Base-by-base conservation (phyloP, 192 early-diverging fungal genomes). In the Coemansia sp. region DNA sequence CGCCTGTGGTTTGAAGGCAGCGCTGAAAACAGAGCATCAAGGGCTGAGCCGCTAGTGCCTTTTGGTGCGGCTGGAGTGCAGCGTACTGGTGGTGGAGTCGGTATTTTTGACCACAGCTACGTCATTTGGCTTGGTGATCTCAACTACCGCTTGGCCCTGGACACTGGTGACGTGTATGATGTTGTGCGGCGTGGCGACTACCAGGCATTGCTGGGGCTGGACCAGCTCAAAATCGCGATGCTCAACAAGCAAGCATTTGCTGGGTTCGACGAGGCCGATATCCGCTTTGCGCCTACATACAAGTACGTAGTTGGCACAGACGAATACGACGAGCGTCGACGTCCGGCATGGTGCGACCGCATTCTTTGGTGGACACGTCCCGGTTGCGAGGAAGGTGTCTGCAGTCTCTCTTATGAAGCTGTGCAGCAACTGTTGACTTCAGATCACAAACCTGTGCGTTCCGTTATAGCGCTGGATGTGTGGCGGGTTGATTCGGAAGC, bases 321-420 rank as follows among this genome's bases (percentile, higher is more conserved):
- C 37, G 70, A 53, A 8, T 97, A 85, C 60, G 94, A 99, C 60
- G 82, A 85, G 1, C 87, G 83, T 80, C 79, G 96, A 24, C 70
- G 85, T 4, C 96, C 96, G 13, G 84, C 92, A 2, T 99, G 93
- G 83, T 94, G 91, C 53, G 96, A 99, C 59, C 85, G 96, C 25
- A 84, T 99, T 20, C 70, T 97, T 33, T 97, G 89, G 89, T 83
- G 83, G 54, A 87, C 85, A 22, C 82, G 80, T 9, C 60, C 71
- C 0, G 71, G 64, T 1, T 67, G 59, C 55, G 64, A 67, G 19
- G 64, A 40, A 11, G 70, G 70, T 14, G 35, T 73, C 11, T 43
- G 20, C 3, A 54, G 63, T 51, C 11, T 11, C 23, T 48, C 40
- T 23, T 73, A 73, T 37, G 20, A 47, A 9, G 27, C 64, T 3